These are phyloP conservation scores for Pleurotus platypus DNA, from an alignment of 768 basidiomycete species.

Conservation along the genomic window DNA sequence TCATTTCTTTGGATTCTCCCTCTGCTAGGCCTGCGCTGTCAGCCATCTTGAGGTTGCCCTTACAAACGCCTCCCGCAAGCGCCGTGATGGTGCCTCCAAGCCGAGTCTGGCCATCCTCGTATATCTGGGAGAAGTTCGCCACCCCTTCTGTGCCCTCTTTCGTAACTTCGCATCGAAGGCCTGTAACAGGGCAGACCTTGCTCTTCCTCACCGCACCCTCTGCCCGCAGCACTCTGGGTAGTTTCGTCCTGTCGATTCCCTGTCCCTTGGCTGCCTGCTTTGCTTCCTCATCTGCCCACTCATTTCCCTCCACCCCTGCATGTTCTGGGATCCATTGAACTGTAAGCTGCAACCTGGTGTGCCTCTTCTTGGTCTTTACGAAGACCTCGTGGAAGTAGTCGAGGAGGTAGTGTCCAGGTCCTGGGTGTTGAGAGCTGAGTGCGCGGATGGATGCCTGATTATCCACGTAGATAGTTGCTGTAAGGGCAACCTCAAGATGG, in stretches of 20 bases:
- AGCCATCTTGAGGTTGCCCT: too few relatives aligned
- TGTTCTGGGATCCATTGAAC: conserved; percentile 22
- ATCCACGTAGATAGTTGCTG: conserved; percentile 9
- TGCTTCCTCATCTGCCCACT: conserved; percentile 18
- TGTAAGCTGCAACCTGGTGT: neutral
- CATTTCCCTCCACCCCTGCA: conserved; percentile 20
- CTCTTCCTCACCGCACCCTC: neutral
- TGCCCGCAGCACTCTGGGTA: neutral
- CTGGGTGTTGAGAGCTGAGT: neutral
- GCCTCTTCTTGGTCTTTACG: neutral
- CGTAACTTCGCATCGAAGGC: neutral
- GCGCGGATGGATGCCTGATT: conserved; percentile 13
- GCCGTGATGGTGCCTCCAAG: neutral
- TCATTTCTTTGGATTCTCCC: too few relatives aligned
- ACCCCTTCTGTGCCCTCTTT: neutral
- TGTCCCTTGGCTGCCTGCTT: conserved; percentile 16
- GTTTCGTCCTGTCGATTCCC: neutral
- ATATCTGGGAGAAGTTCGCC: conserved; percentile 1
- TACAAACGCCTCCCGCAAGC: neutral
- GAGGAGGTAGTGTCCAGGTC: conserved; percentile 7
- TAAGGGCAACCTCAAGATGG: too few relatives aligned
- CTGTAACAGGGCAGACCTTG: conserved; percentile 1
- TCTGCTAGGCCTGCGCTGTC: too few relatives aligned
- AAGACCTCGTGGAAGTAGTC: conserved; percentile 2
- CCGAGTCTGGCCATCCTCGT: neutral